phyloP scores from a whole-genome alignment of 2,329 filamentous ascomycete genomes.

The Penicillium sp. region DNA sequence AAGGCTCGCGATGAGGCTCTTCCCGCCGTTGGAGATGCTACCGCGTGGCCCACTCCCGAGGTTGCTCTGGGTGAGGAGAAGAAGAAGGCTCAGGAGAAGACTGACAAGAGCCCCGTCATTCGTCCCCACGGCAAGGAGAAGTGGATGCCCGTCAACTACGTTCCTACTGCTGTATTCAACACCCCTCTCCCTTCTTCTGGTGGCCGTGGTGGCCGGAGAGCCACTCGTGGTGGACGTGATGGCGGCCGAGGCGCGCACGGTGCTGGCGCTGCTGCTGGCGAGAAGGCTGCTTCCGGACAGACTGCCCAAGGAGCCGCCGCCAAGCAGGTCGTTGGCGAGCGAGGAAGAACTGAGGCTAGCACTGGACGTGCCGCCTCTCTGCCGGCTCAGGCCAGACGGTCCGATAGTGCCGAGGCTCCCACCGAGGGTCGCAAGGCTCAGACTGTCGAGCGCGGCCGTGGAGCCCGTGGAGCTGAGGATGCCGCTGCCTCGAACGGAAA shows the following conservation, averaged over 20 bases:
- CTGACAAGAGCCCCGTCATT: conserved; percentile 55
- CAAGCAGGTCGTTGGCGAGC: conserved; percentile 34
- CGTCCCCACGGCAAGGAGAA: conserved; percentile 69
- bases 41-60: conserved; percentile 88
- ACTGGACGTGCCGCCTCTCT: conserved; percentile 40
- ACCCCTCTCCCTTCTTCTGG: conserved; percentile 63
- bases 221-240: conserved; percentile 56
- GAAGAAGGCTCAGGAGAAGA: conserved; percentile 67
- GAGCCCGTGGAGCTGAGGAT: conserved; percentile 34
- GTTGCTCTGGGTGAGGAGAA: conserved; percentile 73
- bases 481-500: conserved; percentile 23
- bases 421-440: conserved; percentile 36
- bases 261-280: conserved; percentile 28
- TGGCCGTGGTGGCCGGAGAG: conserved; percentile 55
- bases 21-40: conserved; percentile 71
- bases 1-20: conserved; percentile 45
- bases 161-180: conserved; percentile 80
- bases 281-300: conserved; percentile 35
- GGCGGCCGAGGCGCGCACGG: conserved; percentile 45
- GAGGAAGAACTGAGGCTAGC: conserved; percentile 37
- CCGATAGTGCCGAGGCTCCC: conserved; percentile 33
- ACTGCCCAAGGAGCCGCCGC: conserved; percentile 23
- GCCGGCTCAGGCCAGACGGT: conserved; percentile 38
- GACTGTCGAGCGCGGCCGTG: conserved; percentile 32
- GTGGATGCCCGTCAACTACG: conserved; percentile 81